These are phyloP conservation scores for Penicillium sclerotiorum DNA, from an alignment of 2,329 filamentous ascomycete genomes.

Conservation along the genomic window DNA sequence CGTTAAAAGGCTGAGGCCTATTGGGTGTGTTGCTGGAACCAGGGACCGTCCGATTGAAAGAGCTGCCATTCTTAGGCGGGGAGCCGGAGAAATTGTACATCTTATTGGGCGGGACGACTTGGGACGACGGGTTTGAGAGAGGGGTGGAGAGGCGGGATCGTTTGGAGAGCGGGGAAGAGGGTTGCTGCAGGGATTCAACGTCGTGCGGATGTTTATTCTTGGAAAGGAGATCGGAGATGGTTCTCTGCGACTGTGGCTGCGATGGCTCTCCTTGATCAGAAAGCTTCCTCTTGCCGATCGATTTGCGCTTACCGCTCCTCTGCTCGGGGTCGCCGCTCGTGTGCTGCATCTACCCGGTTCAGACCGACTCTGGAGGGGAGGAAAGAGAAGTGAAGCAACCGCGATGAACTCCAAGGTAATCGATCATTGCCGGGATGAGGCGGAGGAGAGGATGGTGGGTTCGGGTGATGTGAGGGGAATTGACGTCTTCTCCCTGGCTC, in stretches of 20 bases:
- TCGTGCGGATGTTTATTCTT: slow-evolving; percentile 29
- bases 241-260: slow-evolving; percentile 42
- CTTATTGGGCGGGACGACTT: slow-evolving; percentile 41
- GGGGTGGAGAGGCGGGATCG: slow-evolving; percentile 40
- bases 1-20: slow-evolving; percentile 35
- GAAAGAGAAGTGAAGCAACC: slow-evolving; percentile 13
- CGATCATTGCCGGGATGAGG: slow-evolving; percentile 14
- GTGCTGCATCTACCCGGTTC: slow-evolving; percentile 48
- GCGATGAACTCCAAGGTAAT: slow-evolving; percentile 8
- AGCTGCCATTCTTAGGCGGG: slow-evolving; percentile 38
- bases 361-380: slow-evolving; percentile 25
- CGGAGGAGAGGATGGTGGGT: slow-evolving; percentile 12
- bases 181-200: slow-evolving; percentile 19
- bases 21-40: slow-evolving; percentile 31
- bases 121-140: slow-evolving; percentile 21
- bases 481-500: slow-evolving; percentile 20
- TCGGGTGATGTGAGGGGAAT: slow-evolving; percentile 22
- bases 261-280: slow-evolving; percentile 37
- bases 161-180: slow-evolving; percentile 43
- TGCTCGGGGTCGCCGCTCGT: slow-evolving; percentile 41
- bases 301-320: slow-evolving; percentile 48
- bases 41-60: slow-evolving; percentile 51
- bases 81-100: slow-evolving; percentile 58
- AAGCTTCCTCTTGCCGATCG: slow-evolving; percentile 46
- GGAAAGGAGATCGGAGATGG: slow-evolving; percentile 50